These are phyloP conservation scores for Cytospora chrysosperma DNA, from an alignment of 2,329 filamentous ascomycete species.

Conservation along the genomic window DNA sequence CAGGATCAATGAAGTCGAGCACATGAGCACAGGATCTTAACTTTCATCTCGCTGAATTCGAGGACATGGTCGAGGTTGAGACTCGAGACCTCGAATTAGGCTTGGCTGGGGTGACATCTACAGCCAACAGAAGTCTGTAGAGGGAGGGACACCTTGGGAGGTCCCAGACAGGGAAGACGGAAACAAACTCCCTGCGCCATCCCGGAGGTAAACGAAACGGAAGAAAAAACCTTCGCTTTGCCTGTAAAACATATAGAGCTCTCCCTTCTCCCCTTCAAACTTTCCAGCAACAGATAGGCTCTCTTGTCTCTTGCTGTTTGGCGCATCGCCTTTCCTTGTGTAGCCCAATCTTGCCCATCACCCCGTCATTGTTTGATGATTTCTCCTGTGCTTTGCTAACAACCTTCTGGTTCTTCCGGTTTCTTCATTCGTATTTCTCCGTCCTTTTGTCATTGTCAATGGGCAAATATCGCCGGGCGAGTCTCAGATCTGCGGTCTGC, in stretches of 20 bases:
- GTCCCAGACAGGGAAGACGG: too few species aligned
- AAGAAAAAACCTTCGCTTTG: not conserved
- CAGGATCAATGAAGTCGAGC: not conserved
- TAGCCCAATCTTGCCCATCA: not conserved
- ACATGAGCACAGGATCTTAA: not conserved
- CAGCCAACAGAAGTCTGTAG: not conserved
- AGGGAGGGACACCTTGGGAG: too few species aligned
- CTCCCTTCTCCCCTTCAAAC: not conserved
- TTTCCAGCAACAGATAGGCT: not conserved
- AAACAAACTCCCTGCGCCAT: not conserved
- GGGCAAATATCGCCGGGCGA: conserved; percentile 5
- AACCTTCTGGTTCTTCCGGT: not conserved
- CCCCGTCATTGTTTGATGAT: not conserved
- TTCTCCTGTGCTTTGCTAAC: not conserved
- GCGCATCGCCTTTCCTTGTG: not conserved
- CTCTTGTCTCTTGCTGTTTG: conserved; percentile 9
- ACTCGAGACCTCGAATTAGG: not conserved
- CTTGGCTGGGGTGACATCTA: not conserved
- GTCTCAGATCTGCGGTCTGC: not conserved
- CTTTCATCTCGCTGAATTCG: not conserved
- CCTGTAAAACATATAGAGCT: not conserved
- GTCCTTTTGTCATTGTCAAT: not conserved
- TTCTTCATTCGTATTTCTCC: not conserved
- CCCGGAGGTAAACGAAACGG: not conserved
- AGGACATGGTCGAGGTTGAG: not conserved